Evolutionary conservation across 2,329 filamentous ascomycete species (phyloP), one percentile per base, ranked within the genome.

Genomic region (Parafenestella ontariensis): DNA sequence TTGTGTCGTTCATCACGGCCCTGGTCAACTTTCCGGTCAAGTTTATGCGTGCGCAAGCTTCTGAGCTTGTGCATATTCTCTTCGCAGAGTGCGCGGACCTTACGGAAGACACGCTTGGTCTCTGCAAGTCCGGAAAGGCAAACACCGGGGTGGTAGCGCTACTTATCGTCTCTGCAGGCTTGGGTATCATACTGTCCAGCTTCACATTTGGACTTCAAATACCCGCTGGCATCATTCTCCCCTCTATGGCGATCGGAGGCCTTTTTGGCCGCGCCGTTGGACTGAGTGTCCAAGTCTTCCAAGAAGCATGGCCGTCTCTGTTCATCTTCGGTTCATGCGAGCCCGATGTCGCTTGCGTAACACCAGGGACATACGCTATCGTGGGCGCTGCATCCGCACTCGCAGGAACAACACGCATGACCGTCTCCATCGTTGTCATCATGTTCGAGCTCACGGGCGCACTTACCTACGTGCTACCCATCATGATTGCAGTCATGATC

Each of bases 381-480:
- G 90, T 99, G 58, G 95, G 95, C 29, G 95, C 95, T 0, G 94
- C 95, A 0, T 93, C 95, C 3, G 92, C 94, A n/a, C 86, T 99
- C 1, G 91, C 91, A 5, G 95, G 95, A 43, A 92, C 96, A 31
- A 98, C 94, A 17, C 87, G 94, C 64, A 96, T 99, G 88, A 99
- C 95, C 0, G 92, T 97, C 10, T 97, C 93, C 11, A 97, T 99
- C 63, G 94, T 99, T 4, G 95, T 98, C 69, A 99, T 99, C 78
- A 97, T 97, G 90, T 99, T 99, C 71, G 95, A 99, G 79, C 87
- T 99, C 51, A 99, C 95, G 0, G 95, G 95, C 47, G 95, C 95
- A 1, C 83, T 99, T 24, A 96, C 92, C 0, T 98, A 98, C 72
- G 94, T 99, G 44, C 86, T 99, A 7, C 95, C 95, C 49, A 99